phyloP scores from a whole-genome alignment of 805 yeast species.

The Limtongozyma cylindracea region DNA sequence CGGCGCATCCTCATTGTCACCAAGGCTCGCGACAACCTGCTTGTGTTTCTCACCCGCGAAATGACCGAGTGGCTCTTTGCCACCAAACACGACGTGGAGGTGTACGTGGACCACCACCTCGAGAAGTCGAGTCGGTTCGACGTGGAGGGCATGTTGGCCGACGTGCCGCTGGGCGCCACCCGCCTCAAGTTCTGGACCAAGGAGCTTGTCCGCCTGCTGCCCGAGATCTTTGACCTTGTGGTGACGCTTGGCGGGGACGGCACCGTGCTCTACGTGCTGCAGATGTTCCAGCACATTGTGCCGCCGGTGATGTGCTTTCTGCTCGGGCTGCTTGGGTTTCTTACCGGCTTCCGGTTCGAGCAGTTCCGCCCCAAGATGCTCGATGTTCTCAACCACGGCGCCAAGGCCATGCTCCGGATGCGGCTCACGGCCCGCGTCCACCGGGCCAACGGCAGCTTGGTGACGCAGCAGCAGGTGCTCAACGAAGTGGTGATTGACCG shows the following conservation, averaged over 20 bases:
- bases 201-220: slow-evolving; percentile 11
- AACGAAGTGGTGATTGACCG: slow-evolving; percentile 83
- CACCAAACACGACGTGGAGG: slow-evolving; percentile 11
- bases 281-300: slow-evolving; percentile 16
- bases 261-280: slow-evolving; percentile 16
- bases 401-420: slow-evolving; percentile 58
- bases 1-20: slow-evolving; percentile 60
- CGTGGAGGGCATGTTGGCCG: slow-evolving; percentile 20
- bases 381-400: slow-evolving; percentile 40
- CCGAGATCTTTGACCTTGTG: slow-evolving; percentile 17
- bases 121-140: slow-evolving; percentile 38
- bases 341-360: slow-evolving; percentile 63
- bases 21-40: slow-evolving; percentile 67
- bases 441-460: slow-evolving; percentile 21
- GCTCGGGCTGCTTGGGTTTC: slow-evolving; percentile 15
- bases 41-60: slow-evolving; percentile 54
- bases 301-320: slow-evolving; percentile 20
- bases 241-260: slow-evolving; percentile 20
- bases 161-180: slow-evolving; percentile 17
- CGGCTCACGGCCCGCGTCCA: slow-evolving; percentile 62
- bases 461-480: slow-evolving; percentile 51
- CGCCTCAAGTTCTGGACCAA: slow-evolving; percentile 47
- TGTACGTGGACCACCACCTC: slow-evolving; percentile 56
- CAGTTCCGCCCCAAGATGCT: slow-evolving; percentile 35
- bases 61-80: slow-evolving; percentile 52